A percentile compares a stretch with the other conserved stretches of the same genome.
phyloP scores from a whole-genome alignment of 2,329 filamentous ascomycete genomes.

The Pseudogymnoascus sp. region DNA sequence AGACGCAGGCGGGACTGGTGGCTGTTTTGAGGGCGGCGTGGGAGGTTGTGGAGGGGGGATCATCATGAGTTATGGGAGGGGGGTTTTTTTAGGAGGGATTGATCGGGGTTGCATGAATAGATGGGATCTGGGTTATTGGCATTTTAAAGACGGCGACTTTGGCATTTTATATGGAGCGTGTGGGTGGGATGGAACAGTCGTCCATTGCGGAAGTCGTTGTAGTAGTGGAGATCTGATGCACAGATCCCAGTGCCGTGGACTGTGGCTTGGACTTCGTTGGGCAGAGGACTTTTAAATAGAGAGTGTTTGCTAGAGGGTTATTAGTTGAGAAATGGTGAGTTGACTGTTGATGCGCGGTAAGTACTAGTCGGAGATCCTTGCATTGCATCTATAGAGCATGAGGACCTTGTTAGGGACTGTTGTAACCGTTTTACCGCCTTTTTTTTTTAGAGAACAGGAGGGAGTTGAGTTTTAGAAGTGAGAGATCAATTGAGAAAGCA shows the following conservation, averaged over 20 bases:
- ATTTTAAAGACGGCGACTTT: neutral
- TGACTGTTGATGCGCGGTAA: slow-evolving; percentile 5
- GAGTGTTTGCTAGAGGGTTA: slow-evolving; percentile 17
- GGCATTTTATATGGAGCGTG: neutral
- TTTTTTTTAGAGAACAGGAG: neutral
- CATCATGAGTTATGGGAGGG: neutral
- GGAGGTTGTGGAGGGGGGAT: slow-evolving; percentile 37
- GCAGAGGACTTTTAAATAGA: slow-evolving; percentile 19
- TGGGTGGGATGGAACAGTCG: neutral
- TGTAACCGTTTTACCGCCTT: neutral
- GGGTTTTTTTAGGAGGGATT: neutral
- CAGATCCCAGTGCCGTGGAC: slow-evolving; percentile 94
- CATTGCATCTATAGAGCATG: slow-evolving; percentile 28
- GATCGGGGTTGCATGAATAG: neutral
- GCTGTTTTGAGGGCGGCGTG: slow-evolving; percentile 70
- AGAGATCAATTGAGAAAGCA: neutral
- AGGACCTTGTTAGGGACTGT: neutral
- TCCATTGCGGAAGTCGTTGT: slow-evolving; percentile 89
- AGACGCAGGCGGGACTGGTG: slow-evolving; percentile 79
- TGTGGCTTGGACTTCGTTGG: slow-evolving; percentile 69
- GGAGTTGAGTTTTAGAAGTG: neutral
- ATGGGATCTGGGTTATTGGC: neutral
- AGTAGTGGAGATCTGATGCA: slow-evolving; percentile 96
- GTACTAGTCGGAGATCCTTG: slow-evolving; percentile 28
- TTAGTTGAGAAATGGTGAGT: neutral